Conservation (phyloP, 2,329 filamentous ascomycete genomes). For the Herpomyces periplanetae region DNA sequence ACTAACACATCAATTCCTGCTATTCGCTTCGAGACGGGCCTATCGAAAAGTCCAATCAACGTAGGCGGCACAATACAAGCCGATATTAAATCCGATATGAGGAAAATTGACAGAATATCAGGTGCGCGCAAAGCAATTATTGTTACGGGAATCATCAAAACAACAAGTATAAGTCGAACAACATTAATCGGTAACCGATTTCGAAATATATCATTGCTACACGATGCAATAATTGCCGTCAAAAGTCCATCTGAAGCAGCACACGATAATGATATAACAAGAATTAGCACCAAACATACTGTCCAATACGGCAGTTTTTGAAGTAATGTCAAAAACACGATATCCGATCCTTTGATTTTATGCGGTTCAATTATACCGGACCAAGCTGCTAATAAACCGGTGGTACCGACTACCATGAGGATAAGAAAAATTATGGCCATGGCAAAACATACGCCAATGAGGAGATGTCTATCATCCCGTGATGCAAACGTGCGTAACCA, state of each 20-base stretch:
- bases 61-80: slow-evolving; percentile 34
- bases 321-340: slow-evolving; percentile 36
- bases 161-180: slow-evolving; percentile 25
- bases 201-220: slow-evolving; percentile 47
- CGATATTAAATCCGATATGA: slow-evolving; percentile 41
- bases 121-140: slow-evolving; percentile 32
- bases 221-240: slow-evolving; percentile 47
- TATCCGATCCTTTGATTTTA: slow-evolving; percentile 20
- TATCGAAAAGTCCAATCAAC: slow-evolving; percentile 25
- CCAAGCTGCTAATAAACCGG: slow-evolving; percentile 39
- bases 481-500: slow-evolving; percentile 55
- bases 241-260: slow-evolving; percentile 45
- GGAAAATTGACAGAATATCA: slow-evolving; percentile 37
- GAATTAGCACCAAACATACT: slow-evolving; percentile 40
- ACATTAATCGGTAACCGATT: slow-evolving; percentile 37
- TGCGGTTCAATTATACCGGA: slow-evolving; percentile 23
- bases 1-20: slow-evolving; percentile 41
- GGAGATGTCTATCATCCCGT: slow-evolving; percentile 35
- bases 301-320: slow-evolving; percentile 34
- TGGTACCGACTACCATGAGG: slow-evolving; percentile 26
- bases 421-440: slow-evolving; percentile 22
- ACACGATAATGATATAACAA: slow-evolving; percentile 34
- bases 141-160: slow-evolving; percentile 31
- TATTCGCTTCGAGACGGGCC: slow-evolving; percentile 27
- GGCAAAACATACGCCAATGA: slow-evolving; percentile 29